phyloP scores from a whole-genome alignment of 352 stramenopile genomes.

The Phytopythium mirpurense region DNA sequence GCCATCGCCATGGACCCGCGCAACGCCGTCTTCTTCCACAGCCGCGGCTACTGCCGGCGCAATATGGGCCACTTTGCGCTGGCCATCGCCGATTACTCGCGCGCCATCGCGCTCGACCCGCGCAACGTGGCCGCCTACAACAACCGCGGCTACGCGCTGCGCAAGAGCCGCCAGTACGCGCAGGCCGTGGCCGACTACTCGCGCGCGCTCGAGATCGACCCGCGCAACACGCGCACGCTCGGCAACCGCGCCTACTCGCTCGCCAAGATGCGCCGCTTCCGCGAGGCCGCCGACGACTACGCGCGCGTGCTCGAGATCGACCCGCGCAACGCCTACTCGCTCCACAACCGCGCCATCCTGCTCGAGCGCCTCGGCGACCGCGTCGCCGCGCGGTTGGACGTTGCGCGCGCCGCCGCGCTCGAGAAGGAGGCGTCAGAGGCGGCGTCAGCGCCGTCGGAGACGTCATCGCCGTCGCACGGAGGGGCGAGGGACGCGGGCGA shows the following conservation, averaged over 20 bases:
- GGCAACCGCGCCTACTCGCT: slow-evolving; percentile 85
- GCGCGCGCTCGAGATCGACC: slow-evolving; percentile 60
- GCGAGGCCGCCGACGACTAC: slow-evolving; percentile 74
- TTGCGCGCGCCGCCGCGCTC: slow-evolving; percentile 18
- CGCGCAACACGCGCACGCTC: slow-evolving; percentile 70
- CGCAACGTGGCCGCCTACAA: slow-evolving; percentile 75
- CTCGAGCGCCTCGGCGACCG: slow-evolving; percentile 62
- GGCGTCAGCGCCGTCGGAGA: too few relatives aligned
- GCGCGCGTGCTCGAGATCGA: slow-evolving; percentile 65
- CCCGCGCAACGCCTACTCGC: slow-evolving; percentile 70
- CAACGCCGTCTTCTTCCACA: slow-evolving; percentile 82
- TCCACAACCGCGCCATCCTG: slow-evolving; percentile 82
- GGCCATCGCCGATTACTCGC: slow-evolving; percentile 63
- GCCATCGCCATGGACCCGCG: slow-evolving; percentile 58
- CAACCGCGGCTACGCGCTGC: slow-evolving; percentile 80
- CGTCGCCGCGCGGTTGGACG: slow-evolving; percentile 29
- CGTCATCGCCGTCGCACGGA: too few relatives aligned
- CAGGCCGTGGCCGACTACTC: slow-evolving; percentile 75
- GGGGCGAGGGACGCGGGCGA: too few relatives aligned
- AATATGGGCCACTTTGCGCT: slow-evolving; percentile 73
- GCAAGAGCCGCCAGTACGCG: slow-evolving; percentile 65
- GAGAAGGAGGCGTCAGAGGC: slow-evolving; percentile 1
- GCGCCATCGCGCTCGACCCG: slow-evolving; percentile 55
- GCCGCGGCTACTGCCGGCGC: slow-evolving; percentile 80
- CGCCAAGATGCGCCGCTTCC: slow-evolving; percentile 71